These are phyloP conservation scores for Aspergillus sp. DNA, from an alignment of 2,329 filamentous ascomycete species.

Conservation along the genomic window DNA sequence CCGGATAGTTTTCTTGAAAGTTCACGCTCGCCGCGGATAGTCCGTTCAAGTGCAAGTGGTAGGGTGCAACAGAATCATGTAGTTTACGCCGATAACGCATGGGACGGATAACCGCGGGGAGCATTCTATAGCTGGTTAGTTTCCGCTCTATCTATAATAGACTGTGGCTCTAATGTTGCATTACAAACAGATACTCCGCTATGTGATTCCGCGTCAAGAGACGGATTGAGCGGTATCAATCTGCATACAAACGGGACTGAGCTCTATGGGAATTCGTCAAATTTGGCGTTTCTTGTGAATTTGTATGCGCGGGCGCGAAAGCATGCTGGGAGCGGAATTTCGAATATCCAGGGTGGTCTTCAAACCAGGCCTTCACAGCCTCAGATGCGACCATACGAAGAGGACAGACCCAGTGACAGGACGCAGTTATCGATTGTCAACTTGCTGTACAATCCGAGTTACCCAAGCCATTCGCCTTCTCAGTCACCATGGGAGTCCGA, in stretches of 20 bases:
- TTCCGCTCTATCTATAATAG: background rate
- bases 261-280: constrained; percentile 23
- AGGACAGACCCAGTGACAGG: constrained; percentile 2
- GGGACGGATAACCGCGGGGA: background rate
- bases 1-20: background rate
- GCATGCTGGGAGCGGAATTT: constrained; percentile 6
- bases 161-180: background rate
- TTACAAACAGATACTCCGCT: constrained; percentile 4
- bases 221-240: constrained; percentile 21
- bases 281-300: constrained; percentile 20
- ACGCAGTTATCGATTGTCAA: constrained; percentile 15
- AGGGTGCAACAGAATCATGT: background rate
- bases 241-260: constrained; percentile 22
- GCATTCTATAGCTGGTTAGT: constrained; percentile 1
- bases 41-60: background rate
- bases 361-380: too few relatives aligned
- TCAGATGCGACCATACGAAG: background rate
- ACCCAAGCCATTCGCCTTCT: constrained; percentile 8
- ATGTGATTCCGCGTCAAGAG: constrained; percentile 13
- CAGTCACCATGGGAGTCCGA: background rate
- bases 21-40: background rate
- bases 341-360: too few relatives aligned
- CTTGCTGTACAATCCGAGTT: constrained; percentile 13
- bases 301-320: constrained; percentile 14
- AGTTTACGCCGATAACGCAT: background rate